A percentile compares a stretch with the other conserved stretches of the same genome.
Conservation (phyloP, 2,329 filamentous ascomycete genomes). For the Hymenoscyphus repandus region DNA sequence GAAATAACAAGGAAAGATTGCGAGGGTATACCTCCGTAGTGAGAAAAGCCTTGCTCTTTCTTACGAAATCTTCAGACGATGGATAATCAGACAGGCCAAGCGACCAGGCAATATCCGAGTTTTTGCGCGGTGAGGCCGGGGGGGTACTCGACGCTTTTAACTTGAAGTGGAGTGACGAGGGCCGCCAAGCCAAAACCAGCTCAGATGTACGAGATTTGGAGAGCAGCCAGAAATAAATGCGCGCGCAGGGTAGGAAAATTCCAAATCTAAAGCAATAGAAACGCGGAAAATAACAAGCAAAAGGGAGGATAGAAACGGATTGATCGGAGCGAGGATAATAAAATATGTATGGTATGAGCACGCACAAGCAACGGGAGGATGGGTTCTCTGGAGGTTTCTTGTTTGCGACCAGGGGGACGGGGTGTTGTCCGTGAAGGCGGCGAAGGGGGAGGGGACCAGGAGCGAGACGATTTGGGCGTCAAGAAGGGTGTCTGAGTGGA, state of each 20-base stretch:
- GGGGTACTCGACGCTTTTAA: conserved; percentile 15
- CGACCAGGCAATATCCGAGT: conserved; percentile 30
- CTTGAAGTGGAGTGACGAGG: conserved; percentile 28
- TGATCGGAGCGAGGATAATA: conserved; percentile 30
- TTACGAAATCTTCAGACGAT: conserved; percentile 25
- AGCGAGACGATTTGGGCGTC: no score
- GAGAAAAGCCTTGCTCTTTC: conserved; percentile 28
- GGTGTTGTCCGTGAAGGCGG: no score
- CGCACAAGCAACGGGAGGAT: conserved; percentile 4
- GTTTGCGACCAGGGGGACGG: conserved; percentile 9
- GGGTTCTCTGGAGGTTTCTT: background rate
- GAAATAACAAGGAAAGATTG: conserved; percentile 24
- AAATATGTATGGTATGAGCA: conserved; percentile 9
- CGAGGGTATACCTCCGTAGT: conserved; percentile 31
- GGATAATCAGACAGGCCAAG: conserved; percentile 20
- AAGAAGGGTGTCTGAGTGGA: background rate
- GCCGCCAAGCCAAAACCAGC: conserved; percentile 4
- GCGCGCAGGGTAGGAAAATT: conserved; percentile 11
- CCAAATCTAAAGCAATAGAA: conserved; percentile 7
- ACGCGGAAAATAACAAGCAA: conserved; percentile 24
- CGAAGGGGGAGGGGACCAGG: no score
- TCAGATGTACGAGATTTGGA: conserved; percentile 6
- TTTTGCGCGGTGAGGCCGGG: conserved; percentile 23
- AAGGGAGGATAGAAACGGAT: conserved; percentile 16
- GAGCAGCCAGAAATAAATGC: no score